A percentile compares a stretch with the other conserved stretches of the same genome.
phyloP scores from a whole-genome alignment of 2,329 filamentous ascomycete genomes.

The Colletotrichum viniferum region DNA sequence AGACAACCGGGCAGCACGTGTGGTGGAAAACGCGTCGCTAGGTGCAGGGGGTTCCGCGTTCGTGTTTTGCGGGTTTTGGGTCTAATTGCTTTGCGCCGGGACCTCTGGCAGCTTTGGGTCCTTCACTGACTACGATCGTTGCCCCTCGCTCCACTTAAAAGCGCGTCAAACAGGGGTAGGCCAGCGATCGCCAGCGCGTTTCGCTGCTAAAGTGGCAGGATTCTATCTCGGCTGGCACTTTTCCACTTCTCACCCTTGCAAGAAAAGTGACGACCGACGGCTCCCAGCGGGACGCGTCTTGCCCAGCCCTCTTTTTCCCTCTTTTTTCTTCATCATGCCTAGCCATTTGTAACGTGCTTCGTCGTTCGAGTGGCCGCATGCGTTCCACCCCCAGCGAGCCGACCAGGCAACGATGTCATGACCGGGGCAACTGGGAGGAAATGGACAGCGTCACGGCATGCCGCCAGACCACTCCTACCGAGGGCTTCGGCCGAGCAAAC shows the following conservation, averaged over 20 bases:
- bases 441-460: neutral
- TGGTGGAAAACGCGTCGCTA: slow-evolving; percentile 13
- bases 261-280: neutral
- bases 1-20: slow-evolving; percentile 7
- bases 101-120: neutral
- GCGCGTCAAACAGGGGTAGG: slow-evolving; percentile 8
- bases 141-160: neutral
- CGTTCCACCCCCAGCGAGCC: neutral
- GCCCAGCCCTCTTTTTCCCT: slow-evolving; percentile 3
- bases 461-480: neutral
- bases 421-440: neutral
- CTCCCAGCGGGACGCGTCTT: slow-evolving; percentile 1
- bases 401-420: slow-evolving; percentile 19
- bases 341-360: neutral
- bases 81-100: neutral
- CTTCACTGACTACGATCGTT: neutral
- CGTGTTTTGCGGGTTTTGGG: neutral
- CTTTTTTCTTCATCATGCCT: neutral
- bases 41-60: slow-evolving; percentile 12
- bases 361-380: slow-evolving; percentile 1
- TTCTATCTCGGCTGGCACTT: slow-evolving; percentile 1
- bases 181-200: slow-evolving; percentile 10
- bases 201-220: slow-evolving; percentile 9
- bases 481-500: slow-evolving; percentile 14
- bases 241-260: slow-evolving; percentile 10